Base-by-base conservation (phyloP, 306 rosid genomes). In the Crotalaria pallida region DNA sequence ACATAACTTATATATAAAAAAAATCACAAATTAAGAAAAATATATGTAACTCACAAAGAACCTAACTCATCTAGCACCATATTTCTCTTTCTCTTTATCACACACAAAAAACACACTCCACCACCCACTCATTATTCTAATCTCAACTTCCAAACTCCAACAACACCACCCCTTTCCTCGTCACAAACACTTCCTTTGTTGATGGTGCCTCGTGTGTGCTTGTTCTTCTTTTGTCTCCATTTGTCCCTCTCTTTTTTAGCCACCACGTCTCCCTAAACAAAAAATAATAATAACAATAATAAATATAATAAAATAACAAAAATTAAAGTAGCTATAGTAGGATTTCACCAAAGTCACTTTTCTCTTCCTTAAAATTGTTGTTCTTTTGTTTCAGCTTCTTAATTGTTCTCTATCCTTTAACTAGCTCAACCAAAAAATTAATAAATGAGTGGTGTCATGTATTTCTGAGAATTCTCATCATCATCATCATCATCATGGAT, bases 401-500 rank as follows among this genome's bases (percentile, higher is more conserved):
- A 65, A 67, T 67, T 41, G 15, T 69, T 43, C 58, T 67, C 80
- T 59, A 57, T 6, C 6, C 81, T 53, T 66, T 56, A 60, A 64
- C 77, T 72, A 26, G 57, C 65, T 65, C 19, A 58, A 58, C 74
- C 67, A 74, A 79, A 11, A n/a, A n/a, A n/a, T n/a, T n/a, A n/a
- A n/a, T n/a, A n/a, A 43, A 65, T 83, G 90, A 74, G 21, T 80
- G 55, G 78, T 74, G 26, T n/a, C n/a, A n/a, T 61, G 38, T 75
- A 77, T 62, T 67, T 83, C 59, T 66, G 11, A 67, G 49, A 29
- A 67, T 18, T 41, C 23, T 1, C 33, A 34, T n/a, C n/a, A n/a
- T n/a, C n/a, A n/a, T n/a, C n/a, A n/a, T n/a, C n/a, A 75, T 31
- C 63, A 52, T 74, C 76, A 89, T 92, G 98, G 98, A 89, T 85